Percentiles rank a stretch among this genome's conserved stretches.
These are phyloP conservation scores for Aureobasidium uvarum DNA, from an alignment of 2,329 filamentous ascomycete species.

Conservation along the genomic window DNA sequence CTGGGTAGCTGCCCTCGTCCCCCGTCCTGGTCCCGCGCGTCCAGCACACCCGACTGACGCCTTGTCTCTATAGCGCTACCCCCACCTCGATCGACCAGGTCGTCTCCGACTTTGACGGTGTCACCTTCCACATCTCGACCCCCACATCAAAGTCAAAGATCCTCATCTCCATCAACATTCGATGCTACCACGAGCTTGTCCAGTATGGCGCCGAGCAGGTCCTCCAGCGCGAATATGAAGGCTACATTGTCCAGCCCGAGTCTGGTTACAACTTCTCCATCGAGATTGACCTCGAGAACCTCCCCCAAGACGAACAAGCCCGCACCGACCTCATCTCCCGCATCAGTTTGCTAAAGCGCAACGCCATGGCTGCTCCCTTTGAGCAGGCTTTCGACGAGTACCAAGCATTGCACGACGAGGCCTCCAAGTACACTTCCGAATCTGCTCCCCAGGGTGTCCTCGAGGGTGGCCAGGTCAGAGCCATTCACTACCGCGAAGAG, in stretches of 20 bases:
- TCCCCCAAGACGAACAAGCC: conserved; percentile 81
- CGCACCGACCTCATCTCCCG: conserved; percentile 82
- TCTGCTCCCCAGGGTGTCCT: conserved; percentile 85
- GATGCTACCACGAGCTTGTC: conserved; percentile 90
- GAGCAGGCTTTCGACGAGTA: conserved; percentile 96
- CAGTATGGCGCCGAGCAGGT: conserved; percentile 90
- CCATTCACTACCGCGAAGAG: conserved; percentile 97
- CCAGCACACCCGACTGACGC: conserved; percentile 31
- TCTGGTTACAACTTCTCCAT: conserved; percentile 95
- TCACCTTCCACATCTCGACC: conserved; percentile 97
- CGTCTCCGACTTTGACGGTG: conserved; percentile 97
- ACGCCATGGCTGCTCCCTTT: conserved; percentile 98
- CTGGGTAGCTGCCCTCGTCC: conserved; percentile 57
- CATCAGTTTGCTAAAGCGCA: conserved; percentile 90
- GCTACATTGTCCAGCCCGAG: conserved; percentile 84
- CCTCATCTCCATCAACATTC: conserved; percentile 87
- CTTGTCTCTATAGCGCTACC: conserved; percentile 61
- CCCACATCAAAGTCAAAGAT: conserved; percentile 93
- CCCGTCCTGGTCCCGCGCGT: conserved; percentile 25
- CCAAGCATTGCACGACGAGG: conserved; percentile 79
- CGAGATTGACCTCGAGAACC: conserved; percentile 78
- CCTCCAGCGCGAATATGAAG: conserved; percentile 89
- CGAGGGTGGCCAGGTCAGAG: conserved; percentile 90
- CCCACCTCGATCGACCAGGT: conserved; percentile 94
- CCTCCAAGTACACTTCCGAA: conserved; percentile 88